Percentiles rank a stretch among this genome's conserved stretches.
These are phyloP conservation scores for Penicillium odoratum DNA, from an alignment of 495 filamentous ascomycete species.

Conservation along the genomic window DNA sequence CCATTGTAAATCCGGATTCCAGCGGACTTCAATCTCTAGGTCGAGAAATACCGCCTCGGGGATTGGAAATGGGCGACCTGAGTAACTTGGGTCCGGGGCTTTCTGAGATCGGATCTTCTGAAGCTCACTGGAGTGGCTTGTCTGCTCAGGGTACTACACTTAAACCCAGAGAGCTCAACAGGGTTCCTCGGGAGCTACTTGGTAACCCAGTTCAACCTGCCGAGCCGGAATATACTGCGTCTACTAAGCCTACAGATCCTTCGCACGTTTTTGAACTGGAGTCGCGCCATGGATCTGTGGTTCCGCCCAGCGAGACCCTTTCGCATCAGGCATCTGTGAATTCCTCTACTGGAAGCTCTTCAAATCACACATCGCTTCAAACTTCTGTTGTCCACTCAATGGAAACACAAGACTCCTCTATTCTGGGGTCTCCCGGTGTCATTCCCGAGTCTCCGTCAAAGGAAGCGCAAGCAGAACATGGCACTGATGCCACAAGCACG, in stretches of 20 bases:
- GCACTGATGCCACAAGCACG: background rate
- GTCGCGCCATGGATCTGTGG: background rate
- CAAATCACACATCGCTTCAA: background rate
- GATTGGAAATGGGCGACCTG: background rate
- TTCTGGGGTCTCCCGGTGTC: background rate
- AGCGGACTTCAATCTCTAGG: constrained; percentile 1
- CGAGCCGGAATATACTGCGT: background rate
- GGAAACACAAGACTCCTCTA: background rate
- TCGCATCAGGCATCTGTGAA: background rate
- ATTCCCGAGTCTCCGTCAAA: background rate
- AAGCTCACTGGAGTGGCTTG: constrained; percentile 2
- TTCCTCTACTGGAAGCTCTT: background rate
- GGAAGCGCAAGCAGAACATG: background rate
- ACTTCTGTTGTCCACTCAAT: background rate
- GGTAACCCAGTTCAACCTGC: background rate
- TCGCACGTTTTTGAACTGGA: background rate
- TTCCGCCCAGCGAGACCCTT: background rate
- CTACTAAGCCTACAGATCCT: background rate
- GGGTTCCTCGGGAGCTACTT: background rate
- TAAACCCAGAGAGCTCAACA: background rate
- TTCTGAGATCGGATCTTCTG: background rate
- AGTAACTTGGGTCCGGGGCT: background rate
- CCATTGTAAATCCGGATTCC: background rate
- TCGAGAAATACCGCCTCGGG: background rate
- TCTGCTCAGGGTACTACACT: background rate